These are phyloP conservation scores for Brassica nigra DNA, from an alignment of 345 rosid species.

Conservation along the genomic window DNA sequence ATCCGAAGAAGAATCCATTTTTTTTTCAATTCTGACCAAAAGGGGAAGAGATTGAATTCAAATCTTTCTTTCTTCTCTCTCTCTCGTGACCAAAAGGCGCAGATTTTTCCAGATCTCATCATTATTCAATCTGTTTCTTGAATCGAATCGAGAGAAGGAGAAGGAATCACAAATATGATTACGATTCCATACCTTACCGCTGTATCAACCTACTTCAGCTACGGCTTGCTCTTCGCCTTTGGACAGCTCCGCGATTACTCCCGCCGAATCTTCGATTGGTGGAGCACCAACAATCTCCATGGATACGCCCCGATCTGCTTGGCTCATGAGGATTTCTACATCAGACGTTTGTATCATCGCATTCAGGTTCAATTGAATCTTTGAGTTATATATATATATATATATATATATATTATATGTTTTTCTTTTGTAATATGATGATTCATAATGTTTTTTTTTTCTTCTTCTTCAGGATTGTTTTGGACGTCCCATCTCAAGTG, in stretches of 20 bases:
- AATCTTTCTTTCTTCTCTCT: not conserved
- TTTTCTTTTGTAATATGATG: not conserved
- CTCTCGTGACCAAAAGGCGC: not conserved
- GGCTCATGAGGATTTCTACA: conserved; percentile 90
- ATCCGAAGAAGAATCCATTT: not conserved
- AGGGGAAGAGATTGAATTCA: not conserved
- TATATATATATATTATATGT: not conserved
- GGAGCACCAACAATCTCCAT: conserved; percentile 60
- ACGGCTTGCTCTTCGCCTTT: conserved; percentile 71
- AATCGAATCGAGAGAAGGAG: not conserved
- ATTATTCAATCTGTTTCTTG: not conserved
- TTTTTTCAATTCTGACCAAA: not conserved
- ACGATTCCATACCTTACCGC: conserved; percentile 80
- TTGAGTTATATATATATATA: no score
- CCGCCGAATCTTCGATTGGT: conserved; percentile 65
- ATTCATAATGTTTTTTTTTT: not conserved
- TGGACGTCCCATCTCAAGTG: conserved; percentile 82
- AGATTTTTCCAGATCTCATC: not conserved
- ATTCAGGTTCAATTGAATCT: conserved; percentile 66
- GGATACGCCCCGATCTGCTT: conserved; percentile 95
- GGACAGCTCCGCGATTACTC: conserved; percentile 84
- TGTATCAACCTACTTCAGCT: conserved; percentile 78
- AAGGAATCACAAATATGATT: conserved; percentile 42
- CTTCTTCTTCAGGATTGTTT: conserved; percentile 61
- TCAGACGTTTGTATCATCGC: conserved; percentile 77